These are phyloP conservation scores for Elymus sibiricus DNA, from an alignment of 176 grass and related monocot species.

Conservation along the genomic window DNA sequence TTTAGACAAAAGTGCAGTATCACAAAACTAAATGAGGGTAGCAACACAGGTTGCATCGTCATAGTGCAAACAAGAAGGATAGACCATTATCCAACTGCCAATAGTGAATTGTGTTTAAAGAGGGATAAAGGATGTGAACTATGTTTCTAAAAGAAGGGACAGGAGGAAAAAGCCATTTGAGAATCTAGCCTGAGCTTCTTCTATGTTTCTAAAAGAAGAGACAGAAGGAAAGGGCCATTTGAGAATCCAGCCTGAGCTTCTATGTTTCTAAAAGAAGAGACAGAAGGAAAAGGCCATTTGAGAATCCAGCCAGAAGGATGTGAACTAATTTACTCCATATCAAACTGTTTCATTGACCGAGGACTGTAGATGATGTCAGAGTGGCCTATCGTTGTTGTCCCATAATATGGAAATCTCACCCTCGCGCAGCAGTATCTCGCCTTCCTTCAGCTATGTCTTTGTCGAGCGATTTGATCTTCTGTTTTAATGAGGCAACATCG, in stretches of 20 bases:
- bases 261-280: no score
- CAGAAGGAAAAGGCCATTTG: background rate
- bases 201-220: no score
- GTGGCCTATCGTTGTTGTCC: constrained; percentile 46
- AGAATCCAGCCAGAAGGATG: background rate
- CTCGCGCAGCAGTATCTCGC: constrained; percentile 54
- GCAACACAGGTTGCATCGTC: background rate
- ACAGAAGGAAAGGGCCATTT: background rate
- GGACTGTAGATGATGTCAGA: constrained; percentile 42
- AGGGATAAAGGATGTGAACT: background rate
- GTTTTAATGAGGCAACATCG: constrained; percentile 42
- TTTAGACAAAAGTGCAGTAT: background rate
- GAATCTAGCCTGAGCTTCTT: background rate
- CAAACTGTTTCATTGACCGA: constrained; percentile 29
- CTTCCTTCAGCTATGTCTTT: constrained; percentile 67
- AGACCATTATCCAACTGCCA: background rate
- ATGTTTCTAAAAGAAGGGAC: background rate
- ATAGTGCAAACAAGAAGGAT: background rate
- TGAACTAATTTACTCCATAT: constrained; percentile 34
- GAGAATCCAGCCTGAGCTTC: background rate
- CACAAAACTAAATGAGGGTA: background rate
- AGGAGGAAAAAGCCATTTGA: background rate
- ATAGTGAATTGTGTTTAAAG: background rate
- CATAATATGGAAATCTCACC: constrained; percentile 61
- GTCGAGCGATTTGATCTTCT: constrained; percentile 52